Evolutionary conservation across 2,329 filamentous ascomycete genomes (phyloP).

Genomic region (Fusarium verrucosum): DNA sequence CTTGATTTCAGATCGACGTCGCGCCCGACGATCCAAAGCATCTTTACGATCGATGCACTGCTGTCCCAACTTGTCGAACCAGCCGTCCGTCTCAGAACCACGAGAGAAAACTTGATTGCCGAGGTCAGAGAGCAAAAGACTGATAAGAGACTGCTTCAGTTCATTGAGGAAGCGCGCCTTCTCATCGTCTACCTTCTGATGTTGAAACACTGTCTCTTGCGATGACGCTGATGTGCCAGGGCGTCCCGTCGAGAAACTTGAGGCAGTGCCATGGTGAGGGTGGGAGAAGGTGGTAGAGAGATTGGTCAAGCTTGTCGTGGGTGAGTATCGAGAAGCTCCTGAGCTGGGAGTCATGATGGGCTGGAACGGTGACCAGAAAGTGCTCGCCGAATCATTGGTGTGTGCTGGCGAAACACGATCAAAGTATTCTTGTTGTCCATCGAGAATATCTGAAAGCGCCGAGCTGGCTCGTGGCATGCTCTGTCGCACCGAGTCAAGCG

Average conservation of each 20-base stretch:
- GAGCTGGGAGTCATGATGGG: conserved; percentile 72
- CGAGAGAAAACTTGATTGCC: conserved; percentile 85
- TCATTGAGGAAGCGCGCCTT: conserved; percentile 82
- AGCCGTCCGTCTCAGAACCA: conserved; percentile 91
- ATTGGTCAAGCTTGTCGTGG: conserved; percentile 69
- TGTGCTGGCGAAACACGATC: conserved; percentile 73
- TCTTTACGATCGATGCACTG: conserved; percentile 72
- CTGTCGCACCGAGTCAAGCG: conserved; percentile 74
- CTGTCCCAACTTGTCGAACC: conserved; percentile 77
- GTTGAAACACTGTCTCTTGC: conserved; percentile 72
- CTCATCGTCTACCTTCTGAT: conserved; percentile 70
- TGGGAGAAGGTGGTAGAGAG: conserved; percentile 61
- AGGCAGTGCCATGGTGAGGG: conserved; percentile 54
- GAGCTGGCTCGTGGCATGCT: conserved; percentile 66
- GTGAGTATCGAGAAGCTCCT: conserved; percentile 67
- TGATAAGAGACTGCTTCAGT: conserved; percentile 81
- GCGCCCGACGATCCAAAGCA: conserved; percentile 59
- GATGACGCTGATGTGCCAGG: conserved; percentile 74
- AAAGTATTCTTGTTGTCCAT: conserved; percentile 76
- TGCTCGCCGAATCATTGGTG: conserved; percentile 78
- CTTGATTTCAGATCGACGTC: conserved; percentile 53
- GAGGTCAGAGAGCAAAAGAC: conserved; percentile 87
- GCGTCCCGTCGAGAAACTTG: conserved; percentile 61
- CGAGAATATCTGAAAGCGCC: conserved; percentile 70
- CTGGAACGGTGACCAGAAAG: conserved; percentile 91